A percentile compares a stretch with the other conserved stretches of the same genome.
Conservation (phyloP, 2,329 filamentous ascomycete species). For the Sclerotinia sclerotiorum region DNA sequence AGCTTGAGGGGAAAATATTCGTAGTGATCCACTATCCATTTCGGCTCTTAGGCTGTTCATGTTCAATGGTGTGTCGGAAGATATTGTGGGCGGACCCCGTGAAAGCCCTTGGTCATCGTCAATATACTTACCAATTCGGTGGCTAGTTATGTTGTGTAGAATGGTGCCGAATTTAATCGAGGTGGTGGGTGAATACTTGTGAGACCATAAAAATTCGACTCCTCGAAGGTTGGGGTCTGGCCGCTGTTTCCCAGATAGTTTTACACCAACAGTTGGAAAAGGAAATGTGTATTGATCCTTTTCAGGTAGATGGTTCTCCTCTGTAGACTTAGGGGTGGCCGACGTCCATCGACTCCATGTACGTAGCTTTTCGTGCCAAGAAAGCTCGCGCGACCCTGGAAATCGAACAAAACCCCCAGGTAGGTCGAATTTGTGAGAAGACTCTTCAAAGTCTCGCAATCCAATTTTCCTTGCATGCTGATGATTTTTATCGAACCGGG, state of each 20-base stretch:
- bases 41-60: constrained; percentile 1
- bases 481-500: constrained; percentile 25
- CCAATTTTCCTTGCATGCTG: constrained; percentile 26
- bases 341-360: constrained; percentile 37
- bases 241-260: neutral
- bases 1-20: constrained; percentile 31
- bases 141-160: constrained; percentile 13
- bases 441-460: constrained; percentile 22
- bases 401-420: constrained; percentile 31
- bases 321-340: constrained; percentile 27
- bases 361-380: constrained; percentile 38
- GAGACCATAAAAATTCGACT: constrained; percentile 2
- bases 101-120: neutral
- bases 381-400: constrained; percentile 27
- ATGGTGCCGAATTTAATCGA: constrained; percentile 11
- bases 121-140: neutral
- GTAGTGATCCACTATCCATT: constrained; percentile 2
- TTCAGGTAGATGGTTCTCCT: neutral
- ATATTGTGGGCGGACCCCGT: neutral
- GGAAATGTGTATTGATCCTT: neutral
- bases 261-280: neutral
- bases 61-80: constrained; percentile 1
- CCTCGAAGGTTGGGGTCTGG: neutral
- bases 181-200: constrained; percentile 3
- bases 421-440: neutral